A percentile compares a stretch with the other conserved stretches of the same genome.
phyloP scores from a whole-genome alignment of 2,329 filamentous ascomycete species.

The Pseudogymnoascus sp. region DNA sequence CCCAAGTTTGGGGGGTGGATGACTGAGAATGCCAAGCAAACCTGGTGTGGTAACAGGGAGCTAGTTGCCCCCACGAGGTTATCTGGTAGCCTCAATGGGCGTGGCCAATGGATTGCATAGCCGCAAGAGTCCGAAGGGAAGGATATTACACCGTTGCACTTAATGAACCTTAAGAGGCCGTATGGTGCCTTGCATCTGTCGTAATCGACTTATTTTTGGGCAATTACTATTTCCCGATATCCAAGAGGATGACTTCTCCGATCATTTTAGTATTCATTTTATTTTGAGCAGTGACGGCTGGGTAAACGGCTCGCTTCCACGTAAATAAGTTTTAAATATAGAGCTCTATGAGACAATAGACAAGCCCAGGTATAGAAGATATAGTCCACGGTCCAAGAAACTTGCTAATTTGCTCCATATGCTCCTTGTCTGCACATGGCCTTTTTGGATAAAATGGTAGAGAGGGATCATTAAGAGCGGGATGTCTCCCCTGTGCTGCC shows the following conservation, averaged over 20 bases:
- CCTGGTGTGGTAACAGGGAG: neutral
- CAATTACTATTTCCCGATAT: neutral
- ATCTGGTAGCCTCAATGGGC: neutral
- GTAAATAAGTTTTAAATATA: too few relatives aligned
- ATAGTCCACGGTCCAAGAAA: too few relatives aligned
- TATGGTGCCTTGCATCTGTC: neutral
- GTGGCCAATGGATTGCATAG: neutral
- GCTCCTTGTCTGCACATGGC: neutral
- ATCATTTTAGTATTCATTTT: neutral
- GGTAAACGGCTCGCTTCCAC: too few relatives aligned
- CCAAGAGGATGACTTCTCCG: neutral
- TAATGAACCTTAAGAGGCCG: neutral
- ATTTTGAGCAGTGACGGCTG: too few relatives aligned
- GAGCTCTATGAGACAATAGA: too few relatives aligned
- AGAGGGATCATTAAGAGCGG: neutral
- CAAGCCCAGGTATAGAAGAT: too few relatives aligned
- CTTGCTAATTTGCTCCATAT: neutral
- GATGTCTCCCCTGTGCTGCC: neutral
- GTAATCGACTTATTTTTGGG: neutral
- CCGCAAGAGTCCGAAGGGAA: neutral
- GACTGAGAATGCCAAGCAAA: neutral
- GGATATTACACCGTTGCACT: neutral
- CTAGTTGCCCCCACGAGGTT: neutral
- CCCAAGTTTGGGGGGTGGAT: neutral
- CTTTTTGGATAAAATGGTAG: neutral